These are phyloP conservation scores for Fragilariopsis cylindrus DNA, from an alignment of 108 stramenopile species.

Conservation along the genomic window DNA sequence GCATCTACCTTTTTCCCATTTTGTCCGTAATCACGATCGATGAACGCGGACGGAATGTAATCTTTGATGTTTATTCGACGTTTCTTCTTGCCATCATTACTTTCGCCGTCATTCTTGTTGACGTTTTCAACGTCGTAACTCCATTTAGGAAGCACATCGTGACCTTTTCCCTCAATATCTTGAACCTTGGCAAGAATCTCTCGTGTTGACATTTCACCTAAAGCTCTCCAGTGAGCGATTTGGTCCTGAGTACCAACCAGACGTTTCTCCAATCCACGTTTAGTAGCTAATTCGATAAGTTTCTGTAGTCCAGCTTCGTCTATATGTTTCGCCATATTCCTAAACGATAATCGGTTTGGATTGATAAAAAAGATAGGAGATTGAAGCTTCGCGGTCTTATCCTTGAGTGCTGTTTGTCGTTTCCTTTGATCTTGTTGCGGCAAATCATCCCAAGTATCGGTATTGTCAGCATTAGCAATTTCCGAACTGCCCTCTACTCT, in stretches of 20 bases:
- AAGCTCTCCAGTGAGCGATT: slow-evolving; percentile 76
- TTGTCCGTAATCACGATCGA: slow-evolving; percentile 69
- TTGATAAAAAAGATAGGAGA: slow-evolving; percentile 98
- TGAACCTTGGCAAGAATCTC: slow-evolving; percentile 66
- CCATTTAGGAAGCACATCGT: slow-evolving; percentile 30
- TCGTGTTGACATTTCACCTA: slow-evolving; percentile 68
- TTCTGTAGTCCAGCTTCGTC: slow-evolving; percentile 82
- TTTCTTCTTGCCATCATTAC: not conserved
- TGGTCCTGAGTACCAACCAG: slow-evolving; percentile 81
- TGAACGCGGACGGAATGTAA: slow-evolving; percentile 81
- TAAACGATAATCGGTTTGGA: slow-evolving; percentile 84
- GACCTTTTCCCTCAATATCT: slow-evolving; percentile 22
- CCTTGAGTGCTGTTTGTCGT: slow-evolving; percentile 82
- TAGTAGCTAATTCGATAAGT: slow-evolving; percentile 68
- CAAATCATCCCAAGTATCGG: slow-evolving; percentile 72
- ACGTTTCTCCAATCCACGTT: slow-evolving; percentile 67
- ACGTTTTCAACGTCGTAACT: slow-evolving; percentile 13
- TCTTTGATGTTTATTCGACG: slow-evolving; percentile 74
- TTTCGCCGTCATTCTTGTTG: not conserved
- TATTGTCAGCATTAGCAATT: slow-evolving; percentile 42
- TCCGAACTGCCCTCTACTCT: slow-evolving; percentile 53
- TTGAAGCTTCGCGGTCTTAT: slow-evolving; percentile 92
- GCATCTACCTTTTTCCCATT: slow-evolving; percentile 50
- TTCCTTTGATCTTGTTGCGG: slow-evolving; percentile 89
- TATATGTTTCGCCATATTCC: slow-evolving; percentile 90